Percentiles rank a stretch among this genome's conserved stretches.
phyloP scores from a whole-genome alignment of 108 stramenopile species.

The Conticribra guillardii region DNA sequence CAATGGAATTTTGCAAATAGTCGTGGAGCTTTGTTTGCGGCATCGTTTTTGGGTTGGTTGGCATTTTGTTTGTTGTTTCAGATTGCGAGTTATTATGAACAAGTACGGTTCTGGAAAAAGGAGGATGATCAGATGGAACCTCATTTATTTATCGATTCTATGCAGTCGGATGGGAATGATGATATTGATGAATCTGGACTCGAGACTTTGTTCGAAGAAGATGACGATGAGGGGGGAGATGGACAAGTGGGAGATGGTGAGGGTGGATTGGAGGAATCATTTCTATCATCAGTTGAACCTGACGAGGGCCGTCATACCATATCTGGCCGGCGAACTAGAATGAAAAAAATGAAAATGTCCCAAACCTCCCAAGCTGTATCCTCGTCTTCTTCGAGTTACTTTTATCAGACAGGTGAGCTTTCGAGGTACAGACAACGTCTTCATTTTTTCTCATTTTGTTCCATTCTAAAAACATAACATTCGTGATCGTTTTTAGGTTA shows the following conservation, averaged over 20 bases:
- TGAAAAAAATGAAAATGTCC: not conserved
- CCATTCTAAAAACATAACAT: too few relatives aligned
- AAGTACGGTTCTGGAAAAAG: not conserved
- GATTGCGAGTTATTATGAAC: constrained; percentile 7
- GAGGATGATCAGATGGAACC: too few relatives aligned
- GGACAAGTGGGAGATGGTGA: not conserved
- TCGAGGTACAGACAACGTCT: too few relatives aligned
- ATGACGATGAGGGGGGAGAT: constrained; percentile 6
- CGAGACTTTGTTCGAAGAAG: constrained; percentile 1
- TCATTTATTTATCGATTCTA: constrained; percentile 11
- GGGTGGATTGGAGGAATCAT: not conserved
- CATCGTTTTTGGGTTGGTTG: constrained; percentile 27
- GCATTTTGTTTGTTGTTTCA: constrained; percentile 11
- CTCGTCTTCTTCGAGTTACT: constrained; percentile 9
- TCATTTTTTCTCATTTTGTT: too few relatives aligned
- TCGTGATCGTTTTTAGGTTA: too few relatives aligned
- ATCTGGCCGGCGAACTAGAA: not conserved
- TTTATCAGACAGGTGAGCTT: constrained; percentile 30
- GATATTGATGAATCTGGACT: not conserved
- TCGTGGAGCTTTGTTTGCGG: not conserved
- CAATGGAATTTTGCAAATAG: not conserved
- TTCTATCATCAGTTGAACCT: not conserved
- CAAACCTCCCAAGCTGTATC: too few relatives aligned
- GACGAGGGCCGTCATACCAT: not conserved
- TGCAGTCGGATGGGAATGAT: not conserved